Evolutionary conservation across 2,329 filamentous ascomycete genomes (phyloP).

Genomic region (Scedosporium boydii): DNA sequence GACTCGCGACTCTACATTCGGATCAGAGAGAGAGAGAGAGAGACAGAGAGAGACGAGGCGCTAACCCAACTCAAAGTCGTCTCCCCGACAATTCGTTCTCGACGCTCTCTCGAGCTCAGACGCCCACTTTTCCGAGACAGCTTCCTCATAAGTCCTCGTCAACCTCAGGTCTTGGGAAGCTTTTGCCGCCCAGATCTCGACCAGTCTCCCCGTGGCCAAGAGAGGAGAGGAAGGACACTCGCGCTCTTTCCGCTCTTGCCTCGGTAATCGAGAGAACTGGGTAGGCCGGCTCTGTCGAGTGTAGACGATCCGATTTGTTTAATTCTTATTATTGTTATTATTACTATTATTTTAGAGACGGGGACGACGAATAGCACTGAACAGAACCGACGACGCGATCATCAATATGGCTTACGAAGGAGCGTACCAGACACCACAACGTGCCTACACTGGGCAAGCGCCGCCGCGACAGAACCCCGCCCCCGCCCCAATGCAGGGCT

Average conservation of each 20-base stretch:
- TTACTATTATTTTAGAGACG: no score
- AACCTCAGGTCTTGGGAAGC: background rate
- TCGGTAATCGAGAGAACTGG: background rate
- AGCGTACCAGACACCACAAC: conserved; percentile 35
- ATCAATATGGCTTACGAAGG: conserved; percentile 49
- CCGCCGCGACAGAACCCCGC: conserved; percentile 21
- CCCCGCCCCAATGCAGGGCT: conserved; percentile 17
- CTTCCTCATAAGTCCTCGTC: background rate
- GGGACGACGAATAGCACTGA: background rate
- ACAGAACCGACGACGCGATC: conserved; percentile 4
- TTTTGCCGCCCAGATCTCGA: no score
- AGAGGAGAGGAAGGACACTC: background rate
- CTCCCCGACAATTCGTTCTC: background rate
- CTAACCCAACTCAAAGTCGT: background rate
- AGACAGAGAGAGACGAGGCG: background rate
- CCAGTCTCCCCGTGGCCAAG: no score
- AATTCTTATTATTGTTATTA: no score
- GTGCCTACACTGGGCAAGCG: conserved; percentile 37
- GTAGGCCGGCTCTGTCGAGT: background rate
- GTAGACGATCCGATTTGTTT: background rate
- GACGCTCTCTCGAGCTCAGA: background rate
- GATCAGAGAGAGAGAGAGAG: no score
- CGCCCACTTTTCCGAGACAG: background rate
- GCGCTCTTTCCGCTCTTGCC: background rate
- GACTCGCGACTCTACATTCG: background rate